A percentile compares a stretch with the other conserved stretches of the same genome.
phyloP scores from a whole-genome alignment of 1,284 basidiomycete species.

The Cyathus olla region DNA sequence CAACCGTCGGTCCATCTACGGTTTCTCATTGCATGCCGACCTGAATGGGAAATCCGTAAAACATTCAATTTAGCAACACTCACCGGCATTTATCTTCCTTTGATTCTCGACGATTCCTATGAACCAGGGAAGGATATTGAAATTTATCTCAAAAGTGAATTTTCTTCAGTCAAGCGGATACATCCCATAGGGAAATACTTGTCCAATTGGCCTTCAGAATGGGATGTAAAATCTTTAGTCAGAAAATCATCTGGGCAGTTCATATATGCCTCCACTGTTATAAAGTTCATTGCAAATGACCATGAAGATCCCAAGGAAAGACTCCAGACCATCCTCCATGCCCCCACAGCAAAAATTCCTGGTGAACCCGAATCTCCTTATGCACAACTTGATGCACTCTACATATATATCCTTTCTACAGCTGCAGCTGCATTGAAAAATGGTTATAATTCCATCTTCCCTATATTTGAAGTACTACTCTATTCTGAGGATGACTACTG shows the following conservation, averaged over 20 bases:
- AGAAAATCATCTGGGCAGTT: slow-evolving; percentile 1
- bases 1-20: neutral
- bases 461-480: neutral
- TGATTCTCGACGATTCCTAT: neutral
- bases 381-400: neutral
- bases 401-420: neutral
- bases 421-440: neutral
- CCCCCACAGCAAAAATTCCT: neutral
- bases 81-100: neutral
- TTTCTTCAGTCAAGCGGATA: neutral
- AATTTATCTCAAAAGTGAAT: neutral
- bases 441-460: neutral
- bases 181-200: neutral
- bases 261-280: neutral
- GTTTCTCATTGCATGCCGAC: neutral
- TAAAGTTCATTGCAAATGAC: neutral
- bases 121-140: slow-evolving; percentile 1
- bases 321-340: neutral
- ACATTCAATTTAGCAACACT: neutral
- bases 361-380: neutral
- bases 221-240: neutral
- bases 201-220: neutral
- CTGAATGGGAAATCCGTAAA: neutral
- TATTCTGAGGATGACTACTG: neutral
- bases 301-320: neutral